Conservation (phyloP, 495 filamentous ascomycete genomes). For the Aspergillus ostianus region DNA sequence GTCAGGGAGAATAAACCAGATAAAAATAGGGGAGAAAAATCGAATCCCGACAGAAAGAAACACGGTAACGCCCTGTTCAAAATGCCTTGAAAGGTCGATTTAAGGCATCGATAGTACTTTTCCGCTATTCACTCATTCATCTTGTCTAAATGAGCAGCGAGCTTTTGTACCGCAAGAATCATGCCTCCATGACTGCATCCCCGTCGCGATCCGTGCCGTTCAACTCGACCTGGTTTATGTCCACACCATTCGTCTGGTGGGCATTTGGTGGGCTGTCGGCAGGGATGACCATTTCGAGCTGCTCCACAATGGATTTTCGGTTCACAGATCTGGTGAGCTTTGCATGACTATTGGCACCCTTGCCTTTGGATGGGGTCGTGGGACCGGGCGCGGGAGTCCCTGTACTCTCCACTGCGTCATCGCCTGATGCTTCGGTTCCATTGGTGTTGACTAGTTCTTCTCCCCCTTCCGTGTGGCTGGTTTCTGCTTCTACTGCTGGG, state of each 20-base stretch:
- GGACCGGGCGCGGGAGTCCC: constrained; percentile 18
- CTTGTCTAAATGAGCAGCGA: not conserved
- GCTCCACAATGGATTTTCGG: constrained; percentile 42
- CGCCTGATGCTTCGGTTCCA: constrained; percentile 10
- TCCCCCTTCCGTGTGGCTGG: constrained; percentile 2
- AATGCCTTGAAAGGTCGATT: constrained; percentile 1
- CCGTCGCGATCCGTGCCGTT: constrained; percentile 36
- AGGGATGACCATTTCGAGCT: constrained; percentile 36
- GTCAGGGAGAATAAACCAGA: constrained; percentile 10
- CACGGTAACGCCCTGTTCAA: constrained; percentile 23
- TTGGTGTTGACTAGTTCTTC: constrained; percentile 8
- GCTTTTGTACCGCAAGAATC: constrained; percentile 7
- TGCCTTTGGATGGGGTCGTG: constrained; percentile 22
- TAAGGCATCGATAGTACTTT: not conserved
- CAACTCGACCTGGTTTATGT: constrained; percentile 11
- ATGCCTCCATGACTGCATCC: constrained; percentile 40
- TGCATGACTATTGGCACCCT: constrained; percentile 12
- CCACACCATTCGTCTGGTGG: constrained; percentile 13
- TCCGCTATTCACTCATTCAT: not conserved
- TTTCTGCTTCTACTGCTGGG: constrained; percentile 5
- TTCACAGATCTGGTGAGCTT: constrained; percentile 29
- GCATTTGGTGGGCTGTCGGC: constrained; percentile 21
- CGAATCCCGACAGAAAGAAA: constrained; percentile 13
- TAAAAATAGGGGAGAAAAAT: constrained; percentile 14
- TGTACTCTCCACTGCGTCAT: constrained; percentile 11